phyloP scores from a whole-genome alignment of 2,329 filamentous ascomycete species.

The Ophiostoma tasmaniense region DNA sequence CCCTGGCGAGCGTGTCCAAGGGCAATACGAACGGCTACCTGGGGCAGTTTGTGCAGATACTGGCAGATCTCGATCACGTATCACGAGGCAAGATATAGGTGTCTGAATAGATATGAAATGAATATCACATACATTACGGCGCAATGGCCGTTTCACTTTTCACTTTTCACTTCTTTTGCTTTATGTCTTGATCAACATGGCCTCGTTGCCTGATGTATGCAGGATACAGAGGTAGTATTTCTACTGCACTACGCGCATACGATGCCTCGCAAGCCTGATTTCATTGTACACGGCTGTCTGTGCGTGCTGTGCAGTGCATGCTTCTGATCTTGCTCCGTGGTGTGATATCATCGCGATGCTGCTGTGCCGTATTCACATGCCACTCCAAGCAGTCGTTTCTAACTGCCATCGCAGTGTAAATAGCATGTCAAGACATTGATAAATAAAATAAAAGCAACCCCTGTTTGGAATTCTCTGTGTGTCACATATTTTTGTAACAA shows the following conservation, averaged over 20 bases:
- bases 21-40: conserved; percentile 13
- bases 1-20: background rate
- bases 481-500: too few species aligned
- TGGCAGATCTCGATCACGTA: conserved; percentile 12
- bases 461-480: too few species aligned
- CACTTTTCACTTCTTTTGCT: background rate
- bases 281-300: too few species aligned
- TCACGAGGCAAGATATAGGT: background rate
- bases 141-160: background rate
- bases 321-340: too few species aligned
- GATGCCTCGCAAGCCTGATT: background rate
- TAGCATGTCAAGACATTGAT: too few species aligned
- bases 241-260: background rate
- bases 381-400: background rate
- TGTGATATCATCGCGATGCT: background rate
- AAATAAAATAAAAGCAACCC: too few species aligned
- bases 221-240: background rate
- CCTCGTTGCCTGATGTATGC: background rate
- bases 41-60: conserved; percentile 14
- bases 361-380: background rate
- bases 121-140: background rate
- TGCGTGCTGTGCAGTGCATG: background rate
- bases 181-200: background rate
- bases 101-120: background rate
- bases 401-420: too few species aligned